Percentiles rank a stretch among this genome's conserved stretches.
Evolutionary conservation across 768 basidiomycete species (phyloP).

Genomic region (Lactarius vividus): DNA sequence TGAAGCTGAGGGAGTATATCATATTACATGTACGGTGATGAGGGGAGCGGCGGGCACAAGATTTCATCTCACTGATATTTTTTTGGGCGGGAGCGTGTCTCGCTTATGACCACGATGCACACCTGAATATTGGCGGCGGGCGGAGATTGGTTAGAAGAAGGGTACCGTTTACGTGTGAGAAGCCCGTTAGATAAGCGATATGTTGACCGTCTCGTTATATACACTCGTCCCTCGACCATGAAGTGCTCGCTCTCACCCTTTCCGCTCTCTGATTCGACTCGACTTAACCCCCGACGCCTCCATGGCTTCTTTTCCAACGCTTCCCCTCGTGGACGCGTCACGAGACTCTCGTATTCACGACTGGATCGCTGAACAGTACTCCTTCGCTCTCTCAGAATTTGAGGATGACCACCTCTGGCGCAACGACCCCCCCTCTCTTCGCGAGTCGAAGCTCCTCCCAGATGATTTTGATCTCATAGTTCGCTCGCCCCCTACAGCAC

Average conservation of each 20-base stretch:
- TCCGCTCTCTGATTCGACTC: slow-evolving; percentile 13
- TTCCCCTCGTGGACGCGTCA: slow-evolving; percentile 24
- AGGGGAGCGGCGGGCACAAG: neutral
- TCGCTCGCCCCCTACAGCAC: slow-evolving; percentile 4
- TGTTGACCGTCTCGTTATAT: slow-evolving; percentile 18
- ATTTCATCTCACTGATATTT: slow-evolving; percentile 5
- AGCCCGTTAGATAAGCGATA: slow-evolving; percentile 5
- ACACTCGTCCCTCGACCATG: neutral
- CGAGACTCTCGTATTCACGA: slow-evolving; percentile 28
- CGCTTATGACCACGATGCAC: slow-evolving; percentile 21
- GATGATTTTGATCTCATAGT: slow-evolving; percentile 21
- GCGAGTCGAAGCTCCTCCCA: slow-evolving; percentile 28
- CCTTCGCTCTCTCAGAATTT: slow-evolving; percentile 26
- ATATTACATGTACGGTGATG: slow-evolving; percentile 15
- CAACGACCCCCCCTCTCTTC: slow-evolving; percentile 26
- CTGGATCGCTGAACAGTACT: slow-evolving; percentile 29
- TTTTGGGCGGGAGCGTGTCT: slow-evolving; percentile 14
- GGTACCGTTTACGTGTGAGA: slow-evolving; percentile 24
- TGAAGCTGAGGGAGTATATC: neutral
- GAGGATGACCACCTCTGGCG: slow-evolving; percentile 15
- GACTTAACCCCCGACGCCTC: slow-evolving; percentile 3
- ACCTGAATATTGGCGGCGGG: slow-evolving; percentile 13
- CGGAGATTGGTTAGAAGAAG: slow-evolving; percentile 26
- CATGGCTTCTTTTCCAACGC: slow-evolving; percentile 24
- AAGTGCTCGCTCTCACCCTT: slow-evolving; percentile 13